Evolutionary conservation across 192 early-diverging fungal species (phyloP).

Genomic region (Coemansia erecta): DNA sequence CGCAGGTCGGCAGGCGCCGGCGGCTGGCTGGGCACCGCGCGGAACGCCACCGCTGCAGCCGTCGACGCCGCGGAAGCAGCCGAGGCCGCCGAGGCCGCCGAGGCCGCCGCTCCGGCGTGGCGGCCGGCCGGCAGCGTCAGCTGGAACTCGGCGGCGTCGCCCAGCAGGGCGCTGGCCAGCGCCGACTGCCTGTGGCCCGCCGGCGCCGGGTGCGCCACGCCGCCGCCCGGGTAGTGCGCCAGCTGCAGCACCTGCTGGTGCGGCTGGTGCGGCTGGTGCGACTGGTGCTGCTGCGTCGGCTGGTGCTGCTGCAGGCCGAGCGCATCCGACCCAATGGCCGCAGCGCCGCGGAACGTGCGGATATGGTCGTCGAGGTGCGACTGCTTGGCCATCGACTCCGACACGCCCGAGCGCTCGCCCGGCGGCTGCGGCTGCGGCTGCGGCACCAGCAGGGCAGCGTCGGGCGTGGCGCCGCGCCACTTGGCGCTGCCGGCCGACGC

Average conservation of each 20-base stretch:
- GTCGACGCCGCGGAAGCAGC: neutral
- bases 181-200: constrained; percentile 7
- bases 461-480: constrained; percentile 10
- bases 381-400: constrained; percentile 43
- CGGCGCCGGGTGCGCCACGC: neutral
- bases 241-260: too few relatives aligned
- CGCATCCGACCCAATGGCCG: neutral
- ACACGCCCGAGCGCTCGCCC: constrained; percentile 11
- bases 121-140: constrained; percentile 23
- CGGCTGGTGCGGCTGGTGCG: constrained; percentile 3
- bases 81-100: neutral
- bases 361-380: constrained; percentile 44
- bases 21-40: constrained; percentile 11
- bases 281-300: neutral
- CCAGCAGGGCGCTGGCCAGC: neutral
- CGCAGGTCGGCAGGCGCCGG: constrained; percentile 11
- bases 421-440: neutral
- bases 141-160: constrained; percentile 19
- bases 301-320: neutral
- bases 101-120: constrained; percentile 2
- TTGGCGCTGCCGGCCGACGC: constrained; percentile 1
- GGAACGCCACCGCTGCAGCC: neutral
- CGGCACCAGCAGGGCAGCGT: too few relatives aligned
- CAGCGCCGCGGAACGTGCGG: constrained; percentile 23
- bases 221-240: too few relatives aligned